Conservation (phyloP, 2,329 filamentous ascomycete species). For the Coniochaeta sp. region DNA sequence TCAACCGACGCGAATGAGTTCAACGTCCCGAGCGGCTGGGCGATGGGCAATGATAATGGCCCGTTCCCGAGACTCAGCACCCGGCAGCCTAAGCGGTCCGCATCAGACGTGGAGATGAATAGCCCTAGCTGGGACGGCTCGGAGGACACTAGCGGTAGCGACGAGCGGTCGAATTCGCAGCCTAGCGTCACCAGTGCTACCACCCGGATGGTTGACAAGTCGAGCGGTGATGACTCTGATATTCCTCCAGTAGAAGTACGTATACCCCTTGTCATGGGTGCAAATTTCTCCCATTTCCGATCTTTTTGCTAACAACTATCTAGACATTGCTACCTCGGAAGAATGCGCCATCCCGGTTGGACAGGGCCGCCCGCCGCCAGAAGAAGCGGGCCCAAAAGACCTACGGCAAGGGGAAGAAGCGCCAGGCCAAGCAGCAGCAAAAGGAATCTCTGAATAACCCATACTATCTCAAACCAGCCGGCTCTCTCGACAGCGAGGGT, state of each 20-base stretch:
- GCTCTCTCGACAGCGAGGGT: conserved; percentile 26
- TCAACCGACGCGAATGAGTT: conserved; percentile 47
- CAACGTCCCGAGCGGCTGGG: conserved; percentile 64
- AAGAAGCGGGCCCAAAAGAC: conserved; percentile 40
- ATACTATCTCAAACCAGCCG: conserved; percentile 22
- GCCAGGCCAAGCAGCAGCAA: conserved; percentile 32
- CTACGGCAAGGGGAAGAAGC: conserved; percentile 41
- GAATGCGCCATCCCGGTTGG: conserved; percentile 10
- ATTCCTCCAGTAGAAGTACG: conserved; percentile 26
- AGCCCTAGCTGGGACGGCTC: conserved; percentile 39
- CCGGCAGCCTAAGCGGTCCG: conserved; percentile 34
- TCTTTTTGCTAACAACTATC: too few relatives aligned
- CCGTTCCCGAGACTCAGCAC: conserved; percentile 46
- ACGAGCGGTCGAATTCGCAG: conserved; percentile 32
- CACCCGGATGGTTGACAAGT: conserved; percentile 55
- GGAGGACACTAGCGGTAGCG: conserved; percentile 47
- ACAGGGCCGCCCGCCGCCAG: conserved; percentile 24
- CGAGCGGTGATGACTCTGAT: conserved; percentile 45
- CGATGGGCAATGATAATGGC: conserved; percentile 50
- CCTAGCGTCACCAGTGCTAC: conserved; percentile 14
- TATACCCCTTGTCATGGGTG: too few relatives aligned
- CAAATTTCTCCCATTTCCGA: too few relatives aligned
- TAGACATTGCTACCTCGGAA: conserved; percentile 12
- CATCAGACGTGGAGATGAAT: conserved; percentile 38
- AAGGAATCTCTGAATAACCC: conserved; percentile 19